Evolutionary conservation across 192 early-diverging fungal species (phyloP).

Genomic region (Entomortierella parvispora): DNA sequence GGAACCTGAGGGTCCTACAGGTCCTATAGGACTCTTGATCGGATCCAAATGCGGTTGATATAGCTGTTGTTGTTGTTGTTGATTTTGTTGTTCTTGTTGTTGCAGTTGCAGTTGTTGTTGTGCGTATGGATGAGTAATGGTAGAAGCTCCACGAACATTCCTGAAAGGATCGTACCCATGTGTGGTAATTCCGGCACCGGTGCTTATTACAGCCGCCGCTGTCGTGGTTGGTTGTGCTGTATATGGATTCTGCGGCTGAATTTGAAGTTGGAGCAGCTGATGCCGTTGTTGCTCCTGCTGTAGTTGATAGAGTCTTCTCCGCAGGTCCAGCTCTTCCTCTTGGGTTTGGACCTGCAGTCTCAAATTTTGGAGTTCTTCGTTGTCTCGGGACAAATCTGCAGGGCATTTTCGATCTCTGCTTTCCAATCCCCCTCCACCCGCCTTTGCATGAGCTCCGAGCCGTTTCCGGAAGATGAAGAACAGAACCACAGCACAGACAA

Average conservation of each 20-base stretch:
- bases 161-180: too few species aligned
- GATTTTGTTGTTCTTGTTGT: too few species aligned
- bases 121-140: too few species aligned
- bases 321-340: constrained; percentile 19
- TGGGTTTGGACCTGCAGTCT: constrained; percentile 22
- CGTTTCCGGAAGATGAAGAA: constrained; percentile 13
- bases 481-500: constrained; percentile 13
- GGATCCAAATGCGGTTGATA: too few species aligned
- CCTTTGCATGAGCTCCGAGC: neutral
- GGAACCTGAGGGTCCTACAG: too few species aligned
- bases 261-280: neutral
- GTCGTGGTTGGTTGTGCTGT: neutral
- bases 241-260: constrained; percentile 11
- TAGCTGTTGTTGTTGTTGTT: too few species aligned
- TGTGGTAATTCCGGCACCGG: too few species aligned
- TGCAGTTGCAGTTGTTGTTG: too few species aligned
- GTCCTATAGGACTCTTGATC: too few species aligned
- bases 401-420: neutral
- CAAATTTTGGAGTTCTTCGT: constrained; percentile 11
- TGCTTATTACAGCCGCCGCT: too few species aligned
- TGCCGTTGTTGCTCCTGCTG: constrained; percentile 24
- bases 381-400: neutral
- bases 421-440: constrained; percentile 1
- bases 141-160: too few species aligned
- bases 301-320: constrained; percentile 10